Base-by-base conservation (phyloP, 306 rosid species). In the Fragaria iinumae region DNA sequence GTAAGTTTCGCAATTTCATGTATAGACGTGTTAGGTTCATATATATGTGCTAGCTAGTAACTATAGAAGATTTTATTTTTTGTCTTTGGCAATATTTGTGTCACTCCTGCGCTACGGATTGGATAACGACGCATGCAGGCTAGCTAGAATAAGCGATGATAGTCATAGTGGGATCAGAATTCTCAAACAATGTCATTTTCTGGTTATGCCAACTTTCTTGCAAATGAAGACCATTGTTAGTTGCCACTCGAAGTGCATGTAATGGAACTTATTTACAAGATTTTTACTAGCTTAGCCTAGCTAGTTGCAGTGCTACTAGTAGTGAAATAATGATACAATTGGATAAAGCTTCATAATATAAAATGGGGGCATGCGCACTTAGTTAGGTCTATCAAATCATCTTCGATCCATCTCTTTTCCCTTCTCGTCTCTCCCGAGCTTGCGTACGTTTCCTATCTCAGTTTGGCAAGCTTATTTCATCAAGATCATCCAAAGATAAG, bases 401-500 rank as follows among this genome's bases (percentile, higher is more conserved):
- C 70, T 65, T 29, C 44, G 10, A 41, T 41, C 12, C 5, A 43
- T 43, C 45, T 64, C 45, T 43, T 32, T 32, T 32, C 45, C 69
- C 39, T 32, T 64, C 13, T n/a, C 43, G 3, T 36, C 70, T 4
- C 7, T 13, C 38, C 17, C n/a, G 36, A 16, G 18, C 70, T 65
- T 62, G 41, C 69, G 70, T 65, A 64, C 23, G 44, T 65, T 17
- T 65, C n/a, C 47, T 65, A 18, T 65, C 47, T 36, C 64, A 82
- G 88, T 86, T 88, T 60, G 98, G 98, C 76, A 90, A 81, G 79
- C 98, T 90, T 56, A 95, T 89, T 86, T 95, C 98, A 0, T 95
- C 97, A 68, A 95, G 96, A 89, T 95, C 98, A 71, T 95, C 98
- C 86, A 95, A 80, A 47, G 97, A 87, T 74, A 92, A 86, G 89